Base-by-base conservation (phyloP, 257 asterid species). In the Solanum pimpinellifolium region DNA sequence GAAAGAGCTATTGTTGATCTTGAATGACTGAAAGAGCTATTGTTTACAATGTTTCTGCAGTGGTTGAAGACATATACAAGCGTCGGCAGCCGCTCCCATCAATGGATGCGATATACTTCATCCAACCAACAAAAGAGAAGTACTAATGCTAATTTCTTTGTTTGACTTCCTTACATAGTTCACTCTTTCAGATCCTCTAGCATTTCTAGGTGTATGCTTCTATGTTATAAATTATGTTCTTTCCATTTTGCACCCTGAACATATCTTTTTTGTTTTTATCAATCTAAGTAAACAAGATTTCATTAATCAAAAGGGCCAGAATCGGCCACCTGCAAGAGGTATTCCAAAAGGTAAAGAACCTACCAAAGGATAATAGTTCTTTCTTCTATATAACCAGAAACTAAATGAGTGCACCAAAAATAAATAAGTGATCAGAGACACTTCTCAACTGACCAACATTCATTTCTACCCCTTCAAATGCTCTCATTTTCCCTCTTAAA, bases 1-100 rank as follows among this genome's bases (percentile, higher is more conserved):
- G 85, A 80, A 80, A 29, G 56, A 47, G 68, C 42, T 46, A 47
- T 27, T 80, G 84, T 49, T 27, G 25, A 73, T 70, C 70, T 65
- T 80, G 85, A 80, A 29, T 7, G 44, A 80, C 18, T 80, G 85
- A 80, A 80, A 29, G 56, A 47, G 68, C 18, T 46, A 47, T 27
- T 87, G 33, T 88, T 87, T 89, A 75, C 46, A 80, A 85, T 88
- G 88, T 75, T 84, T 88, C 86, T 92, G 93, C 98, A 97, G 99
- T 97, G 97, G 99, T 96, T 91, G 99, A 97, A 92, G 99, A 97
- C 91, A 96, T 97, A 92, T 94, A 96, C 91, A 95, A 93, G 93
- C 92, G 99, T 85, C 91, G 99, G 87, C 99, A 96, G 87, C 99
- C 99, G 46, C 91, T 97, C 84, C 99, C 99, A 86, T 91, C 98